A percentile compares a stretch with the other conserved stretches of the same genome.
phyloP scores from a whole-genome alignment of 2,329 filamentous ascomycete species.

The Pseudogymnoascus sp. region DNA sequence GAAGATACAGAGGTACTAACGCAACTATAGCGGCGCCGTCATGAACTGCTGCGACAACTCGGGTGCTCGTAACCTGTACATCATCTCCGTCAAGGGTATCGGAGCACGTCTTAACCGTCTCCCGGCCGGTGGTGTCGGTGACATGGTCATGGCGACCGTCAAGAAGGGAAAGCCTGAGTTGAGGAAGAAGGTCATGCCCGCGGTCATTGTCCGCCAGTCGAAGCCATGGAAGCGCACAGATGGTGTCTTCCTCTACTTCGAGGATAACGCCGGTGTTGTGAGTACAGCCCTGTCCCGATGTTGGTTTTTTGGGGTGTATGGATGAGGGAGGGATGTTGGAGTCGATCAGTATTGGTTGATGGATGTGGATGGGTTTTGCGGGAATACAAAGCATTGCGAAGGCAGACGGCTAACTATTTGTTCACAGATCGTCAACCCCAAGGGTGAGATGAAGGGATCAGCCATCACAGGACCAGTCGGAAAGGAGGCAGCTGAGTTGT shows the following conservation, averaged over 20 bases:
- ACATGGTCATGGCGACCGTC: conserved; percentile 99
- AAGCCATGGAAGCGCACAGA: conserved; percentile 99
- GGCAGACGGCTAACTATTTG: conserved; percentile 30
- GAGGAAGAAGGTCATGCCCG: conserved; percentile 99
- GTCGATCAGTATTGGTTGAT: background rate
- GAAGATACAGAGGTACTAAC: conserved; percentile 12
- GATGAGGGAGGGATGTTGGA: background rate
- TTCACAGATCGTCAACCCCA: conserved; percentile 93
- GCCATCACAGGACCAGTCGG: conserved; percentile 98
- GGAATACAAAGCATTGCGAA: background rate
- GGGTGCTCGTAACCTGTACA: conserved; percentile 97
- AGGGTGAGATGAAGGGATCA: conserved; percentile 99
- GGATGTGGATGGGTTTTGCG: background rate
- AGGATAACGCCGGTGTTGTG: conserved; percentile 99
- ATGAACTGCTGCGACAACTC: conserved; percentile 99
- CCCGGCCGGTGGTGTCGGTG: conserved; percentile 93
- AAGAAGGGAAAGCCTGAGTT: conserved; percentile 99
- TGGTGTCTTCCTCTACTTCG: conserved; percentile 99
- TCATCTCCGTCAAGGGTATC: conserved; percentile 99
- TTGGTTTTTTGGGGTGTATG: background rate
- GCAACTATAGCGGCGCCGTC: conserved; percentile 71
- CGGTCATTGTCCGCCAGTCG: conserved; percentile 96
- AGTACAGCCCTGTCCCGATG: conserved; percentile 37
- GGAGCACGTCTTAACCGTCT: conserved; percentile 96
- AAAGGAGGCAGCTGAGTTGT: conserved; percentile 99